Conservation (phyloP, 2,329 filamentous ascomycete genomes). For the Davidsoniella eucalypti region DNA sequence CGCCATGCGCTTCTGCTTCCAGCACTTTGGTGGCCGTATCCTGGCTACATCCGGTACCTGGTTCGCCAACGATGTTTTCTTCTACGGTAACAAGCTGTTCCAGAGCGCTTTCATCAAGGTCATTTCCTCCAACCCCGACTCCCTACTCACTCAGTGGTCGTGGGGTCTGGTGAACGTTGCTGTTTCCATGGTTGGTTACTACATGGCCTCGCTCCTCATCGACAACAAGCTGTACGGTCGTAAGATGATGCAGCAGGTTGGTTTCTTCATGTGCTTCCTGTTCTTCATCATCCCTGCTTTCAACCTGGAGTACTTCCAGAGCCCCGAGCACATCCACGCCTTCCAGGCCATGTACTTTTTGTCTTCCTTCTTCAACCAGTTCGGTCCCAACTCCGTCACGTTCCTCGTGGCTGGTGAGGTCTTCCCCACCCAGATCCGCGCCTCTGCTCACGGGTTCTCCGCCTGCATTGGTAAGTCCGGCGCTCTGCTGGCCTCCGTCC, state of each 20-base stretch:
- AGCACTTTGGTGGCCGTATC: slow-evolving; percentile 71
- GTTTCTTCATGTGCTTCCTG: slow-evolving; percentile 85
- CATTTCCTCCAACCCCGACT: slow-evolving; percentile 50
- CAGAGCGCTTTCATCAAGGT: slow-evolving; percentile 78
- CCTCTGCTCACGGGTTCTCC: slow-evolving; percentile 88
- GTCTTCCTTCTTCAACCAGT: slow-evolving; percentile 98
- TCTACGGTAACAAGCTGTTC: slow-evolving; percentile 98
- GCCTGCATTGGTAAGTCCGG: slow-evolving; percentile 80
- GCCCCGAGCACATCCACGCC: slow-evolving; percentile 51
- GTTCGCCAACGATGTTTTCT: slow-evolving; percentile 97
- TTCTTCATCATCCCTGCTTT: slow-evolving; percentile 87
- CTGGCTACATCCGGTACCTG: slow-evolving; percentile 75
- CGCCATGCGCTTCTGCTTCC: slow-evolving; percentile 63
- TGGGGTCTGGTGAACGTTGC: slow-evolving; percentile 88
- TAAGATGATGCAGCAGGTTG: slow-evolving; percentile 90
- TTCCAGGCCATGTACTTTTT: slow-evolving; percentile 99
- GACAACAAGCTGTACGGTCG: slow-evolving; percentile 95
- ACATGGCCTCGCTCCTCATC: slow-evolving; percentile 72
- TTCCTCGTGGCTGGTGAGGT: slow-evolving; percentile 94
- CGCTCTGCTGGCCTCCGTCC: slow-evolving; percentile 67
- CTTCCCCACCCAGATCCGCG: slow-evolving; percentile 87
- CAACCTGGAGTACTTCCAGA: slow-evolving; percentile 70
- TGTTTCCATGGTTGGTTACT: slow-evolving; percentile 77
- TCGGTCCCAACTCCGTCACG: slow-evolving; percentile 88
- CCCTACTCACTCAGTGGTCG: slow-evolving; percentile 73